A percentile compares a stretch with the other conserved stretches of the same genome.
phyloP scores from a whole-genome alignment of 306 rosid species.

The Quercus dentata region DNA sequence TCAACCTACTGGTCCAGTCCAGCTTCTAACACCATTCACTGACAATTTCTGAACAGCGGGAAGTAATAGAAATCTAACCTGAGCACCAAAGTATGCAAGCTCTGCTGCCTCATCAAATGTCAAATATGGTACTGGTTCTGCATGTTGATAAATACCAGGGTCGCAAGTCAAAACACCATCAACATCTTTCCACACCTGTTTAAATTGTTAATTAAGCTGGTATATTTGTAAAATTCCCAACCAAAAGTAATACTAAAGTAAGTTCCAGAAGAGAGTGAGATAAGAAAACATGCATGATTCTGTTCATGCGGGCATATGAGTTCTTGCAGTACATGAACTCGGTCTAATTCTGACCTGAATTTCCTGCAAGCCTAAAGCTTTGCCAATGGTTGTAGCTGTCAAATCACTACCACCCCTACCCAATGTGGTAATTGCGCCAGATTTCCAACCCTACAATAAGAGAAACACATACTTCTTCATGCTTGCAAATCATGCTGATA shows the following conservation, averaged over 20 bases:
- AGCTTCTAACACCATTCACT: not conserved
- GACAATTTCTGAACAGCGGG: not conserved
- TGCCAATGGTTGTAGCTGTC: slow-evolving; percentile 95
- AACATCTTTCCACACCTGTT: slow-evolving; percentile 99
- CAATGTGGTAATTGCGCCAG: slow-evolving; percentile 88
- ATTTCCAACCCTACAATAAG: slow-evolving; percentile 73
- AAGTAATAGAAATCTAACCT: slow-evolving; percentile 44
- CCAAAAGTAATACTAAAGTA: not conserved
- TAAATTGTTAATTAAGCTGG: slow-evolving; percentile 8
- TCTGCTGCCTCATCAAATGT: slow-evolving; percentile 98
- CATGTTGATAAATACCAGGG: slow-evolving; percentile 65
- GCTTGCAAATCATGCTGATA: not conserved
- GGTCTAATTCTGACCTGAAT: slow-evolving; percentile 57
- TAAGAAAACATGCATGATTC: not conserved
- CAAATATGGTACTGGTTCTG: slow-evolving; percentile 86
- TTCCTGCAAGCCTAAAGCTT: slow-evolving; percentile 88
- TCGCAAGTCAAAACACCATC: slow-evolving; percentile 97
- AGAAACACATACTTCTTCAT: not conserved
- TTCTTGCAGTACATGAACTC: not conserved
- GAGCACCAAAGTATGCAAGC: slow-evolving; percentile 98
- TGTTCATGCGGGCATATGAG: not conserved
- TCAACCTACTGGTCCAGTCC: not conserved
- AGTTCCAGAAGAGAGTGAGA: not conserved
- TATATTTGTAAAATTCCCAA: not conserved
- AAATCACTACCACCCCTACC: slow-evolving; percentile 99